phyloP scores from a whole-genome alignment of 2,329 filamentous ascomycete genomes.

The Aspergillus jensenii region DNA sequence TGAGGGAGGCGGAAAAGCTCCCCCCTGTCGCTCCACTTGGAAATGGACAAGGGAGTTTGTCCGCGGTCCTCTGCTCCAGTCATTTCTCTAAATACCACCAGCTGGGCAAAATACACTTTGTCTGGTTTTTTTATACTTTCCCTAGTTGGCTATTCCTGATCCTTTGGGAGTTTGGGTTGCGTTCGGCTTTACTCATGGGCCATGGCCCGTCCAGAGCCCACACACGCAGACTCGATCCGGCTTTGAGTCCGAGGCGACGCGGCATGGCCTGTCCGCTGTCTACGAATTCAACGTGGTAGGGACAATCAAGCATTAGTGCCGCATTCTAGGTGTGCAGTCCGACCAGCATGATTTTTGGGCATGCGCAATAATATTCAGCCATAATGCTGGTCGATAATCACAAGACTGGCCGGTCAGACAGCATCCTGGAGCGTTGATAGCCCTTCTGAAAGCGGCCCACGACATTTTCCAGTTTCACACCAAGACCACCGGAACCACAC shows the following conservation, averaged over 20 bases:
- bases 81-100: neutral
- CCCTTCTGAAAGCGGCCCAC: slow-evolving; percentile 12
- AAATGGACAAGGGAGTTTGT: slow-evolving; percentile 2
- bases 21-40: slow-evolving; percentile 4
- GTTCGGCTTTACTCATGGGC: neutral
- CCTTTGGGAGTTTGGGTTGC: neutral
- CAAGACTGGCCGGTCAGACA: neutral
- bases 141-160: neutral
- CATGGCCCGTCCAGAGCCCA: neutral
- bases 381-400: neutral
- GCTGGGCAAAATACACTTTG: slow-evolving; percentile 1
- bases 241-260: neutral
- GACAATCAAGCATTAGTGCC: slow-evolving; percentile 3
- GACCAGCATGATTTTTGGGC: neutral
- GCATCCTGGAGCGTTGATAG: neutral
- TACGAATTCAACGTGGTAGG: neutral
- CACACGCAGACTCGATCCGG: neutral
- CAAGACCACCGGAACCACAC: neutral
- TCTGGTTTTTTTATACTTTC: slow-evolving; percentile 6
- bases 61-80: neutral
- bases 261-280: neutral
- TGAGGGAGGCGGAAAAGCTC: neutral
- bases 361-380: neutral
- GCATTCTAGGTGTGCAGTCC: neutral
- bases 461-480: slow-evolving; percentile 4